Evolutionary conservation across 2,329 filamentous ascomycete genomes (phyloP).

Genomic region (Calonectria pseudoturangicola): DNA sequence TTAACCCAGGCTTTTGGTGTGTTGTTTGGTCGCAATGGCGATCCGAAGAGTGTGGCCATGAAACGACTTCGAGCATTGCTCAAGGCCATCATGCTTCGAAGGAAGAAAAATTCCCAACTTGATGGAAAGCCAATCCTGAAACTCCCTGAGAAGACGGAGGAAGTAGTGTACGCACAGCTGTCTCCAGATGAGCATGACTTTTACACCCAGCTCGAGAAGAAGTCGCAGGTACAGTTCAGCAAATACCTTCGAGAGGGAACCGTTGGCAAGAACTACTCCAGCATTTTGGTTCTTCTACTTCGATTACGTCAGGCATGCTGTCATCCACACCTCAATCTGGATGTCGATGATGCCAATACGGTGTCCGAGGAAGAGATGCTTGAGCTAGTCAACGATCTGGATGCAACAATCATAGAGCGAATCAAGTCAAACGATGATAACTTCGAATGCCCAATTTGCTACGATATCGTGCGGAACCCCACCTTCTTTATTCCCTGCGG

Average conservation of each 20-base stretch:
- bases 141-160: conserved; percentile 85
- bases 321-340: conserved; percentile 57
- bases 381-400: conserved; percentile 77
- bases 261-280: conserved; percentile 82
- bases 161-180: conserved; percentile 84
- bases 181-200: conserved; percentile 83
- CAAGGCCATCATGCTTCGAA: conserved; percentile 87
- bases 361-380: conserved; percentile 71
- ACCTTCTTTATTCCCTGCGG: conserved; percentile 89
- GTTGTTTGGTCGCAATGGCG: conserved; percentile 61
- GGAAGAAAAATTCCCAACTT: conserved; percentile 86
- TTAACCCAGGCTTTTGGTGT: conserved; percentile 63
- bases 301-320: conserved; percentile 84
- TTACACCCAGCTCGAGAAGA: conserved; percentile 83
- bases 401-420: conserved; percentile 77
- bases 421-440: conserved; percentile 74
- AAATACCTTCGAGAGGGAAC: conserved; percentile 82
- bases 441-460: conserved; percentile 89
- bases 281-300: conserved; percentile 86
- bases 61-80: conserved; percentile 82
- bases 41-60: conserved; percentile 80
- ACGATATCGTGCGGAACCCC: conserved; percentile 84
- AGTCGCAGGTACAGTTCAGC: conserved; percentile 83
- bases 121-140: conserved; percentile 88
- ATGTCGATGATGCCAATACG: conserved; percentile 60